Conservation (phyloP, 78 protist genomes). For the Anaeramoeba flamelloides region DNA sequence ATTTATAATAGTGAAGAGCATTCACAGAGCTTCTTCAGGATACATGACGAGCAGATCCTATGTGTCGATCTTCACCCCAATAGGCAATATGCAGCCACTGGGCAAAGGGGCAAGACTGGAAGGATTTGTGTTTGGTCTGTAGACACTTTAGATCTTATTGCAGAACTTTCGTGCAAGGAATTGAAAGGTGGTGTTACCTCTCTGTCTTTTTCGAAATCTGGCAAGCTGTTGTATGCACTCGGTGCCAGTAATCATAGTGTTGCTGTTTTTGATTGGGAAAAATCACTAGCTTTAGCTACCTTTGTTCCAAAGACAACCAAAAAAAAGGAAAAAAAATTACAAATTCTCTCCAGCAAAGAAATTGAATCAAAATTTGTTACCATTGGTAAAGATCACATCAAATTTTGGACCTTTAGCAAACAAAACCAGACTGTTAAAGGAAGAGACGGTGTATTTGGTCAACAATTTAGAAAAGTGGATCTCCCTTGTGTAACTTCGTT, state of each 20-base stretch:
- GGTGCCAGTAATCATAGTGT: constrained; percentile 14
- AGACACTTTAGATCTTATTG: not conserved
- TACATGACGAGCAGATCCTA: constrained; percentile 11
- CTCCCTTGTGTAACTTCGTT: too few relatives aligned
- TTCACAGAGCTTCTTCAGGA: constrained; percentile 9
- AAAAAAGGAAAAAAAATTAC: not conserved
- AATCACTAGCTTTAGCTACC: not conserved
- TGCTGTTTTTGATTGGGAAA: constrained; percentile 30
- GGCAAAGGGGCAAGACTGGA: constrained; percentile 21
- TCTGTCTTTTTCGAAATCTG: constrained; percentile 21
- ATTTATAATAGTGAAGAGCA: not conserved
- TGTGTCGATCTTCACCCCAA: constrained; percentile 11
- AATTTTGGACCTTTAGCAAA: constrained; percentile 19
- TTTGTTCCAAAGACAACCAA: not conserved
- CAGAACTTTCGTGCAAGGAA: not conserved
- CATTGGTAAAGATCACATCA: constrained; percentile 23
- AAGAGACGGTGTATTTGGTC: too few relatives aligned
- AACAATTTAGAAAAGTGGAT: too few relatives aligned
- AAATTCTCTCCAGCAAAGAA: not conserved
- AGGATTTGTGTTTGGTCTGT: constrained; percentile 21
- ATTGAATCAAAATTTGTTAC: constrained; percentile 18
- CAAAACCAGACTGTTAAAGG: too few relatives aligned
- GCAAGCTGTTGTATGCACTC: constrained; percentile 9
- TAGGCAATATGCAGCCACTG: constrained; percentile 20
- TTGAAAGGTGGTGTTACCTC: constrained; percentile 14